Base-by-base conservation (phyloP, 257 asterid species). In the Solanum tarijense region DNA sequence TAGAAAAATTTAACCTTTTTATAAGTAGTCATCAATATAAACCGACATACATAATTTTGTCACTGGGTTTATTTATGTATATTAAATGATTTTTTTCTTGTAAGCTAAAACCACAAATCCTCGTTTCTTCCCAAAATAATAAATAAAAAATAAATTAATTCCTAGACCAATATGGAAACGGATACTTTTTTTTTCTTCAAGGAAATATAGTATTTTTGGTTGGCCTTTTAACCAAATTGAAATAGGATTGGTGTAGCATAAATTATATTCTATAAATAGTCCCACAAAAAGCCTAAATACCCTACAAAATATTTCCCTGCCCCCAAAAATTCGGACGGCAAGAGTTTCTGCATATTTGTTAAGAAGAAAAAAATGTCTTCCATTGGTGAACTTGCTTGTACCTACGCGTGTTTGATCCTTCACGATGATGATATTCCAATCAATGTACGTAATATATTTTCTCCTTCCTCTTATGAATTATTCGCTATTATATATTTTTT, bases 341-440 rank as follows among this genome's bases (percentile, higher is more conserved):
- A 62, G 14, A 62, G 31, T 62, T 62, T 60, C 29, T 60, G 68
- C 68, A 60, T 60, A 60, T 60, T 23, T 60, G 13, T 60, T 60
- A 23, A n/a, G 71, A n/a, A 65, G 16, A 69, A 20, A 73, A 34
- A 18, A 10, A 73, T 73, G 81, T 34, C 46, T 73, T 86, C 87
- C 32, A 10, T 52, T 16, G 25, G 87, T 52, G 90, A 89, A 71
- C 81, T 86, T 3, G 89, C 86, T 23, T 89, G 89, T 35, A 71
- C 87, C 5, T 89, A 89, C 7, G 87, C 87, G 25, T 48, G 60
- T 58, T 69, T 89, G 86, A 81, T 89, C 5, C 90, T 89, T 12
- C 60, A 31, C 5, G 90, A 89, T 9, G 90, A 89, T 55, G 81
- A 87, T 20, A 89, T 86, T 88, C 52, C 89, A 20, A 41, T 86